Evolutionary conservation across 169 alveolate species (phyloP).

Genomic region (Plasmodium gonderi): DNA sequence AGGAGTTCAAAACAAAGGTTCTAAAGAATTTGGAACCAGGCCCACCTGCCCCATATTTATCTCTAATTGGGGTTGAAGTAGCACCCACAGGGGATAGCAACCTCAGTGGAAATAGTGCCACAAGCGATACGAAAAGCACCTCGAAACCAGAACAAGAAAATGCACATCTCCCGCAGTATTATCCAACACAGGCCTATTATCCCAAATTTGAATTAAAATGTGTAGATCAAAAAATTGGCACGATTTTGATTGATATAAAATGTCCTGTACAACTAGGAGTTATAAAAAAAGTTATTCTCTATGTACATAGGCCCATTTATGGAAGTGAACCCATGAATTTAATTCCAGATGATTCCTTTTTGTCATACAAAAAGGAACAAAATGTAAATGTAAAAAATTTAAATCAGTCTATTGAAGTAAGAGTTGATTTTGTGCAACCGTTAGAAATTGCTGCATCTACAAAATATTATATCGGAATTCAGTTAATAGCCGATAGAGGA

Average conservation of each 20-base stretch:
- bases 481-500: conserved; percentile 80
- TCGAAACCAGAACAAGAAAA: background rate
- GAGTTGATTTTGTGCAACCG: conserved; percentile 81
- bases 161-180: conserved; percentile 19
- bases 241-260: conserved; percentile 73
- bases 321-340: conserved; percentile 81
- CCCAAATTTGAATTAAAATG: conserved; percentile 78
- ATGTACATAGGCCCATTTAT: conserved; percentile 81
- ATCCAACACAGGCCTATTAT: conserved; percentile 68
- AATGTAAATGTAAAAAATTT: conserved; percentile 74
- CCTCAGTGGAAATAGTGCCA: background rate
- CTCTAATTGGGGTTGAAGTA: conserved; percentile 35
- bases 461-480: conserved; percentile 83
- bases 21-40: conserved; percentile 55
- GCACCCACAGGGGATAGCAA: background rate
- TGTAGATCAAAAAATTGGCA: conserved; percentile 80
- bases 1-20: conserved; percentile 68
- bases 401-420: conserved; percentile 77
- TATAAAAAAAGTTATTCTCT: conserved; percentile 73
- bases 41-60: conserved; percentile 51
- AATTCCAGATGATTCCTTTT: conserved; percentile 51
- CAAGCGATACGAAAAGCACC: background rate
- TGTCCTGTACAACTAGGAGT: conserved; percentile 77
- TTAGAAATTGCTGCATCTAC: conserved; percentile 80
- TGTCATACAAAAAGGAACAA: conserved; percentile 69